Conservation (phyloP, 2,329 filamentous ascomycete genomes). For the Neocucurbitaria cava region DNA sequence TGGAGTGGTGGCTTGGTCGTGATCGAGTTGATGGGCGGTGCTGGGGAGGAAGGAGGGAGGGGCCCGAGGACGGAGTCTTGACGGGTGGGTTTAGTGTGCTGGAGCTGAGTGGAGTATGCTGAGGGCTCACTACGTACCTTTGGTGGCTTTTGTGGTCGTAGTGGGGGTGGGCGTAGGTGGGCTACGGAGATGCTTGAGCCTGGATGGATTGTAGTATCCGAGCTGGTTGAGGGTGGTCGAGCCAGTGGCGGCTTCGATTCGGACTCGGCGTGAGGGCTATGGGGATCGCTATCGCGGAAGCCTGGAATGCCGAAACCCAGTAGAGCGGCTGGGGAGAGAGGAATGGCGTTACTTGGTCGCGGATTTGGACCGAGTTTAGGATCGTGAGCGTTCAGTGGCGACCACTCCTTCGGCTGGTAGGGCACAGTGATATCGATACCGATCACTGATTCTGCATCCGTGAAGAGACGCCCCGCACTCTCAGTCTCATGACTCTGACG, state of each 20-base stretch:
- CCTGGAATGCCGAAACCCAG: slow-evolving; percentile 8
- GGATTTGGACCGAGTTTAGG: slow-evolving; percentile 13
- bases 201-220: neutral
- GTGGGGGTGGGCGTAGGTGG: neutral
- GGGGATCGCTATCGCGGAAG: neutral
- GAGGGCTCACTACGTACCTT: neutral
- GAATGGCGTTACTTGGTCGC: slow-evolving; percentile 3
- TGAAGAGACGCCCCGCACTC: neutral
- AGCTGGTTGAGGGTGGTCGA: neutral
- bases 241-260: neutral
- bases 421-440: neutral
- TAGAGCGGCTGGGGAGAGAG: neutral
- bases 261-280: neutral
- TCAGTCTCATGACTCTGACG: neutral
- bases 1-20: neutral
- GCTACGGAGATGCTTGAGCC: neutral
- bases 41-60: neutral
- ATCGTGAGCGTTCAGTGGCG: neutral
- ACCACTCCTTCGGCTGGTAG: neutral
- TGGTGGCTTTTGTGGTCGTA: neutral
- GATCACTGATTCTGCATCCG: neutral
- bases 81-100: neutral
- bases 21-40: neutral
- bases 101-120: neutral
- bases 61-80: neutral